Evolutionary conservation across 495 filamentous ascomycete genomes (phyloP).

Genomic region (Wilcoxina mikolae): DNA sequence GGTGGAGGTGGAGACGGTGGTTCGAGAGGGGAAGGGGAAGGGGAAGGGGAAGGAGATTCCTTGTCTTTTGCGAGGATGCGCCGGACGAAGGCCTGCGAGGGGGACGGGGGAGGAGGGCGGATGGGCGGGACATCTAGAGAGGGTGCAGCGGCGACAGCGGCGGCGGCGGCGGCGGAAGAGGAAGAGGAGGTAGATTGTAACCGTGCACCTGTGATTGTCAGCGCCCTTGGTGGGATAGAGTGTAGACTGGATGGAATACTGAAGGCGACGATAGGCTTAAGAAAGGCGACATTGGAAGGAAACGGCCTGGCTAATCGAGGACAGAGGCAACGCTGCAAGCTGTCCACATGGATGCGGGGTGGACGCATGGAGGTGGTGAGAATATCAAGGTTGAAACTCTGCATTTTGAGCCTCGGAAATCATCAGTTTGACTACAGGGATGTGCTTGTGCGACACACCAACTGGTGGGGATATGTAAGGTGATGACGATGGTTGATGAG

Average conservation of each 20-base stretch:
- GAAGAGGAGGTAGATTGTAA: too few relatives aligned
- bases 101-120: too few relatives aligned
- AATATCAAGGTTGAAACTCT: too few relatives aligned
- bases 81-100: too few relatives aligned
- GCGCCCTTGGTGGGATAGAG: not conserved
- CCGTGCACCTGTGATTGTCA: not conserved
- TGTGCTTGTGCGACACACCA: too few relatives aligned
- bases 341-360: conserved; percentile 6
- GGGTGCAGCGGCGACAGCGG: not conserved
- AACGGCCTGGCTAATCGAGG: conserved; percentile 6
- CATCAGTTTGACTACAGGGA: too few relatives aligned
- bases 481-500: not conserved
- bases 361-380: not conserved
- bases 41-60: too few relatives aligned
- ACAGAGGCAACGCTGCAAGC: conserved; percentile 16
- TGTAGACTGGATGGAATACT: not conserved
- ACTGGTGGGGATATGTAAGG: not conserved
- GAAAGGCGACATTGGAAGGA: not conserved
- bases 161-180: not conserved
- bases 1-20: not conserved
- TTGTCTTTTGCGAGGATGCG: too few relatives aligned
- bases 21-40: too few relatives aligned
- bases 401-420: too few relatives aligned
- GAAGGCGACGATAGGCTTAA: not conserved
- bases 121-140: not conserved